Percentiles rank a stretch among this genome's conserved stretches.
Evolutionary conservation across 2,329 filamentous ascomycete species (phyloP).

Genomic region (Aspergillus amoenus): DNA sequence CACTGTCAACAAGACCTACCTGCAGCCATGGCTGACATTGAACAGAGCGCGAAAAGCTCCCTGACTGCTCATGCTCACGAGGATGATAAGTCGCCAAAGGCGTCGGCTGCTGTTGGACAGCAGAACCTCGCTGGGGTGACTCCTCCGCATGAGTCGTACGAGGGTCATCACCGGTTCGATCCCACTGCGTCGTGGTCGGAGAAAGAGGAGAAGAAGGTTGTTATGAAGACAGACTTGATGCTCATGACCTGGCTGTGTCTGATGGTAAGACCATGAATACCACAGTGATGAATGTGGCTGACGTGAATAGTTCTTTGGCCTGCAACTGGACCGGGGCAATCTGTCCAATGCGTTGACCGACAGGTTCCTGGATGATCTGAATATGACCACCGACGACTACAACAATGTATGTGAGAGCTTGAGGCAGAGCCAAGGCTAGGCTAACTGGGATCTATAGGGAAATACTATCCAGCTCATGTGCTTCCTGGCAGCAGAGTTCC

Average conservation of each 20-base stretch:
- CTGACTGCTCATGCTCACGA: neutral
- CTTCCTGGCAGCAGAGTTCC: conserved; percentile 41
- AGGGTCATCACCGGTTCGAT: conserved; percentile 27
- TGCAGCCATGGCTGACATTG: conserved; percentile 21
- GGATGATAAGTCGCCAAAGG: conserved; percentile 15
- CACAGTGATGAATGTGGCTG: neutral
- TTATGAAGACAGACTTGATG: conserved; percentile 43
- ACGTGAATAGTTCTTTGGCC: conserved; percentile 28
- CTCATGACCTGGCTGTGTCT: conserved; percentile 24
- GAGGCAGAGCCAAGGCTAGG: too few species aligned
- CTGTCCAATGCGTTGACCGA: conserved; percentile 36
- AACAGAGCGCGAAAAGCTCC: conserved; percentile 19
- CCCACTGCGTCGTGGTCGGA: conserved; percentile 25
- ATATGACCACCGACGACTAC: conserved; percentile 39
- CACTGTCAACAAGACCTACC: neutral
- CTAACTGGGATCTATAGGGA: conserved; percentile 12
- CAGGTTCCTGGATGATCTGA: conserved; percentile 37
- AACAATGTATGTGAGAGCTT: conserved; percentile 27
- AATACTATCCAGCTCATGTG: conserved; percentile 25
- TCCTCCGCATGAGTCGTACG: conserved; percentile 30
- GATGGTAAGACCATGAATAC: conserved; percentile 15
- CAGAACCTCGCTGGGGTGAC: conserved; percentile 27
- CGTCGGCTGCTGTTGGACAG: conserved; percentile 19
- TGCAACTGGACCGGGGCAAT: conserved; percentile 37
- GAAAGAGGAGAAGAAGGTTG: conserved; percentile 48